Evolutionary conservation across 148 eudicot species (phyloP), one percentile per base, ranked within the genome.

Genomic region (Fagopyrum tataricum): DNA sequence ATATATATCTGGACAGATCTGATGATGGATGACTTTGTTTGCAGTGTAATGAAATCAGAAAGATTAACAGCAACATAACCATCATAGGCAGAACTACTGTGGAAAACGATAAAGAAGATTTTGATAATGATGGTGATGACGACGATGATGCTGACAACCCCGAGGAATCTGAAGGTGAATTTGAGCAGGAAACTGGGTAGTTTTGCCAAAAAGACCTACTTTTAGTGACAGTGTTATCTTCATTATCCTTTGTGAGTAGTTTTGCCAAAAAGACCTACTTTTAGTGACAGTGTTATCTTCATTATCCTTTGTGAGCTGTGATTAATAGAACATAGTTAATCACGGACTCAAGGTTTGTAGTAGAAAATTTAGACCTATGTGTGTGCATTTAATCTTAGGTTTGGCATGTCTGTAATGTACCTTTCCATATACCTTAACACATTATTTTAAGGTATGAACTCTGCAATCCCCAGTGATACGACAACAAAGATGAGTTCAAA

Each of bases 141-240:
- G 99, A 81, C 1, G 87, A 91, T 74, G 99, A 95, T 77, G 92
- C 84, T 26, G 97, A 95, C 71, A 86, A 95, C 49, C 97, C 83
- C 13, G 99, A 95, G 64, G 99, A 95, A 79, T 91, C 99, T 26
- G 99, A 95, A 78, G 99, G 97, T 40, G 97, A 95, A 31, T 95
- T 90, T 69, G 99, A 95, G 80, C 99, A 95, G 83, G 93, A 95
- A 84, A 87, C 97, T 76, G 89, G 86, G 68, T 91, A 80, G 84
- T 41, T 72, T 40, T 62, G 40, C 11, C 67, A 47, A 48, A 55
- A 4, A 66, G 3, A 37, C 37, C 1, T 31, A 31, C 37, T 31
- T 31, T 31, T 31, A 31, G 37, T 31, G 37, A 31, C 37, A n/a
- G n/a, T n/a, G n/a, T n/a, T n/a, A n/a, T n/a, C n/a, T n/a, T 72